Conservation (phyloP, 1,284 basidiomycete species). For the Cryptococcus sp. region DNA sequence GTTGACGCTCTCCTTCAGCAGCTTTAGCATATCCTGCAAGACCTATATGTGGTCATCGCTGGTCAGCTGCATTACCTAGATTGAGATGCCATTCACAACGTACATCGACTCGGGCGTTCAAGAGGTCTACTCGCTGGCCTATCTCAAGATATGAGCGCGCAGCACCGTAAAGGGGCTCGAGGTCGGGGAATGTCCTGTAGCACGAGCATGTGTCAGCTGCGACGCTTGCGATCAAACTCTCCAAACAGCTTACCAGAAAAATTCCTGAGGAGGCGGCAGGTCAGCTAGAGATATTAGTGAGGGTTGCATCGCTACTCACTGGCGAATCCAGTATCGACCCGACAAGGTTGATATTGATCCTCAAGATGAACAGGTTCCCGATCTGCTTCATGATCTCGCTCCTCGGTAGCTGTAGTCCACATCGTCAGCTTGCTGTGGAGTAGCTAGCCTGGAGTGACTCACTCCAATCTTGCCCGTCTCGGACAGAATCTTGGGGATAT, state of each 20-base stretch:
- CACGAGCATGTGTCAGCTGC: background rate
- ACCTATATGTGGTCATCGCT: slow-evolving; percentile 58
- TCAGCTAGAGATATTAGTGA: background rate
- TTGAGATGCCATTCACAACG: slow-evolving; percentile 7
- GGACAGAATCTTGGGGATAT: slow-evolving; percentile 88
- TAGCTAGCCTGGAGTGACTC: slow-evolving; percentile 36
- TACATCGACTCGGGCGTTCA: slow-evolving; percentile 91
- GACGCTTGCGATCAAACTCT: background rate
- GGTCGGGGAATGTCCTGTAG: slow-evolving; percentile 66
- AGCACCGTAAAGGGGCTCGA: slow-evolving; percentile 92
- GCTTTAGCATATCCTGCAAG: slow-evolving; percentile 92
- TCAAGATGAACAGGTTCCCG: slow-evolving; percentile 85
- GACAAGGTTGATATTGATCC: slow-evolving; percentile 93
- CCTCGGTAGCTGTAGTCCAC: slow-evolving; percentile 49
- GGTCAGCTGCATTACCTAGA: no score
- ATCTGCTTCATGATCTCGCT: slow-evolving; percentile 96
- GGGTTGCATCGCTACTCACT: slow-evolving; percentile 55
- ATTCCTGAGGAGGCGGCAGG: slow-evolving; percentile 60
- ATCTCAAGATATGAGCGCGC: slow-evolving; percentile 92
- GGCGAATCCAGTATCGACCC: slow-evolving; percentile 94
- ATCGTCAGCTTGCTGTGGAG: background rate
- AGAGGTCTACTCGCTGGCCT: slow-evolving; percentile 84
- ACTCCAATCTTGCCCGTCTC: slow-evolving; percentile 93
- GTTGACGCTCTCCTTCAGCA: slow-evolving; percentile 86
- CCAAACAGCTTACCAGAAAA: slow-evolving; percentile 65